A percentile compares a stretch with the other conserved stretches of the same genome.
Conservation (phyloP, 768 basidiomycete genomes). For the Lenzites betulinus region DNA sequence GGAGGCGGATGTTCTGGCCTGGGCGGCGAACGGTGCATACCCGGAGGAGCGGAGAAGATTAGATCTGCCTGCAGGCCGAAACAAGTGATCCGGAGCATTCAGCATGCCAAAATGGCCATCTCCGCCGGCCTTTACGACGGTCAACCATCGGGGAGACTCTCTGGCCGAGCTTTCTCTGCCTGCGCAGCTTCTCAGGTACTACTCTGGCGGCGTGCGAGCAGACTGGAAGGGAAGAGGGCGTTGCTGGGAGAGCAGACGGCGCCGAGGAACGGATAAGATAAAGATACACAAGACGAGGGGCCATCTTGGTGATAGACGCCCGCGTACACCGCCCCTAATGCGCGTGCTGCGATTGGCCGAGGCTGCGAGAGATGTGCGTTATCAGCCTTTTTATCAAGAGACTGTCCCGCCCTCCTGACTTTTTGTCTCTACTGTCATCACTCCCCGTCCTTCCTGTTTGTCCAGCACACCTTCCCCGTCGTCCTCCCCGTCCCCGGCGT, state of each 20-base stretch:
- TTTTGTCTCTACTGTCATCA: constrained; percentile 23
- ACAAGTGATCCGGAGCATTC: constrained; percentile 7
- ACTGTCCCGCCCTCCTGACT: constrained; percentile 17
- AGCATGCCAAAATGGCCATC: background rate
- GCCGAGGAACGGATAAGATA: constrained; percentile 17
- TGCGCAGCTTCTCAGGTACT: no score
- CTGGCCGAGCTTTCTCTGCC: no score
- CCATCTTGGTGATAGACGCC: constrained; percentile 20
- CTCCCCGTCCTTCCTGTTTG: constrained; percentile 11
- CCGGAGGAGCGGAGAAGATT: constrained; percentile 11
- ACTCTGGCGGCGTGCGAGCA: background rate
- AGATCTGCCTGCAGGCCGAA: constrained; percentile 15
- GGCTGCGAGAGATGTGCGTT: constrained; percentile 12
- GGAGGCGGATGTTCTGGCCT: constrained; percentile 3
- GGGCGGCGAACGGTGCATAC: constrained; percentile 2
- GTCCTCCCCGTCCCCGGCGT: constrained; percentile 1
- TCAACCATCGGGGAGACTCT: background rate
- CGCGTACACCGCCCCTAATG: constrained; percentile 13
- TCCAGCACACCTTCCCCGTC: constrained; percentile 9
- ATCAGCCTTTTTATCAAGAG: constrained; percentile 24
- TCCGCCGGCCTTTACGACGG: background rate
- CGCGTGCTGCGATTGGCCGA: constrained; percentile 13
- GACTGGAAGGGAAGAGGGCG: background rate
- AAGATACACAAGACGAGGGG: constrained; percentile 9
- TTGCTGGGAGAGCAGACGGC: background rate